Evolutionary conservation across 257 asterid genomes (phyloP), one percentile per base, ranked within the genome.

Genomic region (Solanum phureja): DNA sequence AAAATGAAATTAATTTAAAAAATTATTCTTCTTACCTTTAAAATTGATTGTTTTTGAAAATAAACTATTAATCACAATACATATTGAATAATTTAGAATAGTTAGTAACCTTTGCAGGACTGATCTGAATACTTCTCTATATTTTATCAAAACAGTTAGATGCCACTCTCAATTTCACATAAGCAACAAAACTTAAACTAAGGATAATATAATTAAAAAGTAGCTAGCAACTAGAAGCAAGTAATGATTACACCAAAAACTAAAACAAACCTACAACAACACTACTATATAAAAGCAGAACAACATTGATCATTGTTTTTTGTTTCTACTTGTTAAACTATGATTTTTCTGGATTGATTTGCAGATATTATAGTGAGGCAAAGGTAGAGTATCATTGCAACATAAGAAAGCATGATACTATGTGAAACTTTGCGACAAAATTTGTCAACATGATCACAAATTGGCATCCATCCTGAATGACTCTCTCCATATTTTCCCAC

Each of bases 401-500:
- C 1, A 42, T 90, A 95, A 7, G 95, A 92, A 1, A 93, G 52
- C 3, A 37, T 49, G 0, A 91, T 10, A 19, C 96, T 92, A 3
- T 86, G 74, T 5, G 91, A 85, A 11, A 88, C 88, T 88, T 90
- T 89, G 85, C 73, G 33, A 87, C 98, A 95, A 90, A 91, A 95
- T 71, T 89, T 88, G 14, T 23, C 83, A 40, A 95, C 94, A 52
- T 92, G 89, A 64, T 90, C 92, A 74, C 98, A 95, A 11, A 94
- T 83, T 8, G 92, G 86, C 90, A 84, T 19, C 98, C 98, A 95
- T 4, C 96, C 96, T 0, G 95, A 72, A 87, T 92, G 94, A 38
- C 68, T 88, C 73, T 94, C 87, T 11, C 98, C 98, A 58, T 93
- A 88, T 60, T 91, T 92, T 3, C 95, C 98, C 34, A 95, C 86